Conservation (phyloP, 1,139 yeast genomes). For the Lodderomyces jiufengensis region DNA sequence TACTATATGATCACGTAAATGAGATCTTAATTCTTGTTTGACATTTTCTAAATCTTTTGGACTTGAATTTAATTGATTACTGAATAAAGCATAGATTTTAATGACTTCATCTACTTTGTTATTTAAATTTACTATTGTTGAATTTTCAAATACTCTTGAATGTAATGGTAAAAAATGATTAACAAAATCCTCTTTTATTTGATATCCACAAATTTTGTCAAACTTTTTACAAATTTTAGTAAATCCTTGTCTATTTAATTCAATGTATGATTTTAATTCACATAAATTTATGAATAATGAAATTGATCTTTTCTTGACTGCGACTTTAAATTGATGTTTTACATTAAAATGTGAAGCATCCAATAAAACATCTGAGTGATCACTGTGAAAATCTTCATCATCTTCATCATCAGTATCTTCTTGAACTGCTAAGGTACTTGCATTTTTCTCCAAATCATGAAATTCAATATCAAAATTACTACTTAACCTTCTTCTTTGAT, state of each 20-base stretch:
- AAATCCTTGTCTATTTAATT: conserved; percentile 83
- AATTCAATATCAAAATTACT: not conserved
- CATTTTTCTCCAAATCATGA: conserved; percentile 16
- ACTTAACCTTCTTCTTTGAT: too few relatives aligned
- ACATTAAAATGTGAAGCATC: conserved; percentile 46
- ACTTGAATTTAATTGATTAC: conserved; percentile 29
- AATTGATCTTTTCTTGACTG: conserved; percentile 64
- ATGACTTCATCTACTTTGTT: conserved; percentile 45
- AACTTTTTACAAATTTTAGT: conserved; percentile 86
- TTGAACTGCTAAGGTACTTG: conserved; percentile 16
- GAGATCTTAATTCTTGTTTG: conserved; percentile 64
- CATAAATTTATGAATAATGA: conserved; percentile 69
- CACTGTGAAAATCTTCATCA: conserved; percentile 35
- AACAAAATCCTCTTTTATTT: conserved; percentile 53
- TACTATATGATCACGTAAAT: conserved; percentile 85
- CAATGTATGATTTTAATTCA: conserved; percentile 80
- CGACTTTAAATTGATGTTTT: conserved; percentile 54
- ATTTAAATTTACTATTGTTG: conserved; percentile 43
- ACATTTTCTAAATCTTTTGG: conserved; percentile 45
- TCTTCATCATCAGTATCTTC: conserved; percentile 33
- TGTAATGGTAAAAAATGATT: conserved; percentile 40
- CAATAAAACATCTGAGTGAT: conserved; percentile 37
- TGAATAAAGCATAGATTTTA: conserved; percentile 42
- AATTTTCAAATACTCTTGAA: conserved; percentile 42
- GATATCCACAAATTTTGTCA: conserved; percentile 72